phyloP scores from a whole-genome alignment of 352 stramenopile species.

The Globisporangium okanoganense region DNA sequence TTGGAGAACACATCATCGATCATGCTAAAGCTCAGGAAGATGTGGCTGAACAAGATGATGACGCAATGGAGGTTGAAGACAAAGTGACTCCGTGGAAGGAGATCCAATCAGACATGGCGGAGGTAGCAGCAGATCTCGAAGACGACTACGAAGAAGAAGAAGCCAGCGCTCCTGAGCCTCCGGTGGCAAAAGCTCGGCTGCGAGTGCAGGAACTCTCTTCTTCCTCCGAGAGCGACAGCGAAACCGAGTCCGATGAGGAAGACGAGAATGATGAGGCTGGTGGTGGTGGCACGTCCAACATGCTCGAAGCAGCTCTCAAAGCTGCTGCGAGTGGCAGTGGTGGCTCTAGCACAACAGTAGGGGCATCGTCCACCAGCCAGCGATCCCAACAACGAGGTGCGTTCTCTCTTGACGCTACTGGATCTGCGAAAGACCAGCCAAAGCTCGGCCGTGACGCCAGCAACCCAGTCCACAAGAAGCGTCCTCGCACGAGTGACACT shows the following conservation, averaged over 20 bases:
- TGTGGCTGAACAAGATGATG: neutral
- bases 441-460: slow-evolving; percentile 5
- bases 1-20: neutral
- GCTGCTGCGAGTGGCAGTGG: slow-evolving; percentile 18
- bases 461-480: slow-evolving; percentile 14
- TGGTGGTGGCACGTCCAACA: slow-evolving; percentile 24
- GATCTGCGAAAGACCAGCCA: slow-evolving; percentile 5
- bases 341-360: slow-evolving; percentile 5
- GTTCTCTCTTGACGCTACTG: slow-evolving; percentile 10
- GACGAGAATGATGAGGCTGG: slow-evolving; percentile 1
- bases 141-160: neutral
- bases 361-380: neutral
- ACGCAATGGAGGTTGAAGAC: neutral
- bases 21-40: neutral
- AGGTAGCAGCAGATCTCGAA: neutral
- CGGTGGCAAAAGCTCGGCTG: slow-evolving; percentile 1
- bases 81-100: neutral
- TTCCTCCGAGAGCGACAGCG: slow-evolving; percentile 31
- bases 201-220: slow-evolving; percentile 13
- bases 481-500: slow-evolving; percentile 1
- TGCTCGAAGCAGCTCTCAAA: slow-evolving; percentile 56
- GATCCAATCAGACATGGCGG: neutral
- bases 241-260: slow-evolving; percentile 24
- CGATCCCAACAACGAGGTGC: neutral
- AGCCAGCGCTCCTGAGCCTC: neutral